A percentile compares a stretch with the other conserved stretches of the same genome.
These are phyloP conservation scores for Prunus fruticosa DNA, from an alignment of 306 rosid species.

Conservation along the genomic window DNA sequence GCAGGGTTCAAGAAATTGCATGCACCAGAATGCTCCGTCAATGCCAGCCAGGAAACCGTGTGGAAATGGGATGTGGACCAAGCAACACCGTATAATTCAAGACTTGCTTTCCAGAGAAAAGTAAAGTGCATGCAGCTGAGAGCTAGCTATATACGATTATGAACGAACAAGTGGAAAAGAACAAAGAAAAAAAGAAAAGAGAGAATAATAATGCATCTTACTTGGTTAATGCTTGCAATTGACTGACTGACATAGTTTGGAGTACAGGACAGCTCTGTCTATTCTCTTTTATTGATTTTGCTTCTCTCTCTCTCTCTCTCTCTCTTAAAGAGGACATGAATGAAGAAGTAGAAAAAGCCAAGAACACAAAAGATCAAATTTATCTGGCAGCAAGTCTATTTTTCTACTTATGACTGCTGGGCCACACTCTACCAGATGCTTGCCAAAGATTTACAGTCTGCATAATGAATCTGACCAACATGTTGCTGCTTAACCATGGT, in stretches of 20 bases:
- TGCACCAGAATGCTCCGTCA: conserved; percentile 10
- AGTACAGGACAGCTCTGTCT: conserved; percentile 1
- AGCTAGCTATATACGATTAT: background rate
- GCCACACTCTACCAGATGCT: conserved; percentile 14
- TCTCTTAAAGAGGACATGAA: background rate
- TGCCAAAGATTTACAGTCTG: conserved; percentile 17
- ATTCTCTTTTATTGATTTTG: background rate
- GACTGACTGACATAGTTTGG: conserved; percentile 8
- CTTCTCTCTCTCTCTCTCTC: no score
- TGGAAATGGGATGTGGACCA: conserved; percentile 28
- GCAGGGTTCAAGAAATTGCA: background rate
- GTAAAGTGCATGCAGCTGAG: conserved; percentile 21
- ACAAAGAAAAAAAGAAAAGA: conserved; percentile 3
- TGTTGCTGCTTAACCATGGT: background rate
- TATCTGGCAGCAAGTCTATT: conserved; percentile 9
- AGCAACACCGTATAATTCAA: conserved; percentile 20
- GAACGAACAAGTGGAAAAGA: conserved; percentile 10
- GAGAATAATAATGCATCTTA: conserved; percentile 16
- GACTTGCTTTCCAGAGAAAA: conserved; percentile 1
- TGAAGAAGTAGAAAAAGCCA: background rate
- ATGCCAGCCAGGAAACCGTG: conserved; percentile 45
- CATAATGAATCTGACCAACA: background rate
- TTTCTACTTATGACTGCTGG: conserved; percentile 1
- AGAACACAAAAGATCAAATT: background rate
- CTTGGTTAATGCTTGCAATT: conserved; percentile 11